Evolutionary conservation across 345 rosid genomes (phyloP).

Genomic region (Lenwebbia sp.): DNA sequence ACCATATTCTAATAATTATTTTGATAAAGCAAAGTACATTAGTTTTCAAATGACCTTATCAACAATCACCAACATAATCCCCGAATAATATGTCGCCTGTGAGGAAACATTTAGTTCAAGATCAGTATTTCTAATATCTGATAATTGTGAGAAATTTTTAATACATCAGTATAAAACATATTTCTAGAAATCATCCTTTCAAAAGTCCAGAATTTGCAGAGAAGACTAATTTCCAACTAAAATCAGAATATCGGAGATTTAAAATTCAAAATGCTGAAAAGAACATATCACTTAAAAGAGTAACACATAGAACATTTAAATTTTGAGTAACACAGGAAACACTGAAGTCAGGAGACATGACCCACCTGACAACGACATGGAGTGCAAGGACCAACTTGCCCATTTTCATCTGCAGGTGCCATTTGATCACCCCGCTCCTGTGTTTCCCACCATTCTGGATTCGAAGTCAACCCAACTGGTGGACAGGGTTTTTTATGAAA

Average conservation of each 20-base stretch:
- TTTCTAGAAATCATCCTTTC: background rate
- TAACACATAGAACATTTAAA: background rate
- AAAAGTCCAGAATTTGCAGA: background rate
- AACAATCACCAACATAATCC: background rate
- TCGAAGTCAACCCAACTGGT: conserved; percentile 24
- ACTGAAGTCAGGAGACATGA: conserved; percentile 1
- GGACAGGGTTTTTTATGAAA: conserved; percentile 15
- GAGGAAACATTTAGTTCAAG: background rate
- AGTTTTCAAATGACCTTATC: background rate
- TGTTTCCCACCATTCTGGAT: conserved; percentile 88
- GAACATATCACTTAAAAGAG: background rate
- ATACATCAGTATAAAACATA: background rate
- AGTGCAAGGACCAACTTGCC: conserved; percentile 85
- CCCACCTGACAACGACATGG: conserved; percentile 96
- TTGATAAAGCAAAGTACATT: background rate
- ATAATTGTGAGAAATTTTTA: background rate
- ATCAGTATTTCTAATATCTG: background rate
- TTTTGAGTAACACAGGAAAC: background rate
- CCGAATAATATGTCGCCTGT: background rate
- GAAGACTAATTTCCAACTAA: background rate
- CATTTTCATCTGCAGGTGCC: conserved; percentile 44
- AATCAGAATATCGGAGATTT: background rate
- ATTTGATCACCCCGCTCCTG: conserved; percentile 69
- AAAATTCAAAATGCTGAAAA: background rate
- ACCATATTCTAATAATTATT: background rate